Evolutionary conservation across 2,329 filamentous ascomycete species (phyloP), one percentile per base, ranked within the genome.

Genomic region (Fusarium equiseti): DNA sequence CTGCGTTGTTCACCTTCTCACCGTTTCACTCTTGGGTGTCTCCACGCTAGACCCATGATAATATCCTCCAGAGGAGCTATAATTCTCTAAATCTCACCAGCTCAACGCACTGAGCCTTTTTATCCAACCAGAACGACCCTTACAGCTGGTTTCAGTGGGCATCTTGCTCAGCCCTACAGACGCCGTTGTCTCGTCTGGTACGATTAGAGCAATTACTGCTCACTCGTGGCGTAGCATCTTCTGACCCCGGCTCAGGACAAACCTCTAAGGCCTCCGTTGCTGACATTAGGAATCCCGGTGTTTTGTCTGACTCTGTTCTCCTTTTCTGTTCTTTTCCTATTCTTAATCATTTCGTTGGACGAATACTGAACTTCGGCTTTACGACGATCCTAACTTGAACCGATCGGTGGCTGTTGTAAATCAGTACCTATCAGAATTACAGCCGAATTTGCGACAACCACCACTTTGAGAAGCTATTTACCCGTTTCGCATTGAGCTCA

Each of bases 241-340:
- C 40, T 53, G 57, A 72, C 66, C 72, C 73, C 45, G 54, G 69
- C 45, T 58, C 61, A 59, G 49, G 62, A 65, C 62, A 58, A 61
- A 61, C 64, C 63, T 71, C 61, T 44, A 68, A 74, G 69, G 66
- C 73, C 73, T 75, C 73, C 73, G n/a, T 70, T 75, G 73, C 73
- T 75, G 73, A 75, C 73, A 66, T 58, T 59, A 54, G 56, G 61
- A 70, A 22, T 54, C 61, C 57, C 42, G 57, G 60, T 50, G 42
- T 57, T 71, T 50, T 59, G 50, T 61, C 64, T 63, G 45, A 57
- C 54, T 66, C 26, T 16, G 22, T 24, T 46, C 54, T 64, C 52
- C 66, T 58, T 69, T 69, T 49, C 42, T 63, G 44, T 49, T 50
- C 55, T 55, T 27, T 60, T 52, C 45, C 27, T 56, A 11, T 32